Base-by-base conservation (phyloP, 148 eudicot species). In the Rhododendron henanense region DNA sequence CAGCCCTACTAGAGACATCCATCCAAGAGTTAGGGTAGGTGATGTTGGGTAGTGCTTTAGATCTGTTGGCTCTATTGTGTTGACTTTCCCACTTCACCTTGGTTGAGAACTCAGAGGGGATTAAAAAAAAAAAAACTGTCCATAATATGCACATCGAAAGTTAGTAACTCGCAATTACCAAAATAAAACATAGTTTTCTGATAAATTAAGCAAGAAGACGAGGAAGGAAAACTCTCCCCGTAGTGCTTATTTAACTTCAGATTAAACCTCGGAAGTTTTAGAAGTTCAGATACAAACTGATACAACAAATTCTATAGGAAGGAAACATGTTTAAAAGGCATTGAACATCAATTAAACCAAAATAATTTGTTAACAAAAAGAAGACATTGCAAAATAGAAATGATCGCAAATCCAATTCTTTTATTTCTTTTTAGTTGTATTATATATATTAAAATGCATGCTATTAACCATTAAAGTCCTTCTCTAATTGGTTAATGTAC, bases 401-500 rank as follows among this genome's bases (percentile, higher is more conserved):
- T 13, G 3, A 51, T 35, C 13, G 23, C 28, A 51, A 45, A 31
- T 51, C 9, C 47, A 35, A 73, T 8, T 19, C 33, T 15, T 4
- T 14, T 6, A 61, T 82, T 82, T 63, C 18, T 4, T 81, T 67
- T 81, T 67, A 84, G 76, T 19, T 21, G 87, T 50, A 81, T 87
- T 85, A 31, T 65, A 37, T 31, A 19, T 9, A n/a, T n/a, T 18
- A 33, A 65, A 63, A 41, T 23, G 55, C 79, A 21, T 86, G 81
- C 55, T 35, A 3, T 39, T 81, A 65, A 25, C 33, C 48, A 81
- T 37, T 19, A 73, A 69, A 74, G n/a, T n/a, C n/a, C n/a, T n/a
- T n/a, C n/a, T n/a, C n/a, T n/a, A n/a, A n/a, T n/a, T n/a, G n/a
- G 73, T 28, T 83, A 19, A 76, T 61, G 35, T 88, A 95, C 99